Conservation (phyloP, 2,329 filamentous ascomycete species). For the Parasarocladium wereldwijsianum region DNA sequence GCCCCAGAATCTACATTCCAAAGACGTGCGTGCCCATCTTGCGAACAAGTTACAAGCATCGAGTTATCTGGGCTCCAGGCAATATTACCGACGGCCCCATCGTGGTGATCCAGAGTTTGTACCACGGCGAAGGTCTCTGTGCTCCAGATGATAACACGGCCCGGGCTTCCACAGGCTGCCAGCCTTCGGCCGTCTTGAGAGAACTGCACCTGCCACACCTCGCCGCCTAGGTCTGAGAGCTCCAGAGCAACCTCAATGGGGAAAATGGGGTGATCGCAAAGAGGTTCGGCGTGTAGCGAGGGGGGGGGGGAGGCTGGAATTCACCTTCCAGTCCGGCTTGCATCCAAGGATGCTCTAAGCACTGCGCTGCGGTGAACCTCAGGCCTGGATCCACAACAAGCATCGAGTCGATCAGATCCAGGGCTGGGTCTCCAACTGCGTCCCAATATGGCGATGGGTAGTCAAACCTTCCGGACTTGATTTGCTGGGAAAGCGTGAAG, state of each 20-base stretch:
- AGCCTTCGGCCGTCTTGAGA: slow-evolving; percentile 74
- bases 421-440: slow-evolving; percentile 61
- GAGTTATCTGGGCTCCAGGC: slow-evolving; percentile 87
- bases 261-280: slow-evolving; percentile 67
- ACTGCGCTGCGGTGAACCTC: neutral
- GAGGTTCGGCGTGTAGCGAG: slow-evolving; percentile 80
- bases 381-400: neutral
- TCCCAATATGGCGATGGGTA: slow-evolving; percentile 93
- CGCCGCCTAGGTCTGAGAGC: slow-evolving; percentile 58
- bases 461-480: slow-evolving; percentile 70
- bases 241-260: slow-evolving; percentile 58
- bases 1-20: slow-evolving; percentile 59
- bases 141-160: slow-evolving; percentile 69
- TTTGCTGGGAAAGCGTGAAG: slow-evolving; percentile 63
- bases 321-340: too few relatives aligned
- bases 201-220: slow-evolving; percentile 87
- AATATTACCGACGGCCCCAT: slow-evolving; percentile 59
- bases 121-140: slow-evolving; percentile 53
- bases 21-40: slow-evolving; percentile 57
- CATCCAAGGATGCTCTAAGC: neutral
- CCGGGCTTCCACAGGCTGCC: slow-evolving; percentile 68
- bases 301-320: slow-evolving; percentile 59
- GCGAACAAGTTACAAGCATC: slow-evolving; percentile 71
- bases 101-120: slow-evolving; percentile 49
- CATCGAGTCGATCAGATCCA: slow-evolving; percentile 3